Evolutionary conservation across 2,329 filamentous ascomycete species (phyloP).

Genomic region (Chaetomiaceae sp.): DNA sequence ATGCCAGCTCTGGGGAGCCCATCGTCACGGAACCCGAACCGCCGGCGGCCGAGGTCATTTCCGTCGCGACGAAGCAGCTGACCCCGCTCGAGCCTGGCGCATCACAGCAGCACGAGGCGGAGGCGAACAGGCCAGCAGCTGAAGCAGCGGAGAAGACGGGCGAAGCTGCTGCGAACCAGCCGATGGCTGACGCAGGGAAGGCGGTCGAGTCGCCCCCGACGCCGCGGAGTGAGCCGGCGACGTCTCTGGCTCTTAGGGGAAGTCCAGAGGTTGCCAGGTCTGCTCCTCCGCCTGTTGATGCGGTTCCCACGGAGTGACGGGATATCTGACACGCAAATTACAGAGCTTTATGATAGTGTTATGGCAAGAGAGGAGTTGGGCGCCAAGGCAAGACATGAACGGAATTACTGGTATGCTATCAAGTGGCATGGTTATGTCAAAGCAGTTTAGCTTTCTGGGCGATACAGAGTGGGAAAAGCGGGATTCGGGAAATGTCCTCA

Average conservation of each 20-base stretch:
- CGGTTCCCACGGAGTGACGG: slow-evolving; percentile 22
- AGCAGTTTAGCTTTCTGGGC: neutral
- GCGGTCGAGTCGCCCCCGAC: slow-evolving; percentile 29
- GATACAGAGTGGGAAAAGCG: slow-evolving; percentile 4
- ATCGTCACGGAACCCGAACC: slow-evolving; percentile 27
- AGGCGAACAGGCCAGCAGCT: neutral
- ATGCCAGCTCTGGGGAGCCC: slow-evolving; percentile 26
- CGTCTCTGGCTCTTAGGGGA: slow-evolving; percentile 54
- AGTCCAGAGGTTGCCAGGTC: slow-evolving; percentile 55
- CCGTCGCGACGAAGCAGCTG: slow-evolving; percentile 23
- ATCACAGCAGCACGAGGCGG: neutral
- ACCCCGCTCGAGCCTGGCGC: neutral
- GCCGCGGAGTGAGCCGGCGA: slow-evolving; percentile 29
- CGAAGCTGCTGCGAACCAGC: slow-evolving; percentile 5
- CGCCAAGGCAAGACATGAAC: slow-evolving; percentile 15
- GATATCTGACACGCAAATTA: neutral
- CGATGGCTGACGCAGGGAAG: slow-evolving; percentile 10
- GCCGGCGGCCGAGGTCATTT: slow-evolving; percentile 25
- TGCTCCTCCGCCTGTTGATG: slow-evolving; percentile 32
- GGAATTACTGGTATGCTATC: slow-evolving; percentile 1
- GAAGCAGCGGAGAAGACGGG: slow-evolving; percentile 5
- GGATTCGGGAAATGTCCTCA: slow-evolving; percentile 1
- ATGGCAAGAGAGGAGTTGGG: slow-evolving; percentile 14
- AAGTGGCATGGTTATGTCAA: neutral
- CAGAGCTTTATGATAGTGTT: neutral